Evolutionary conservation across 2,329 filamentous ascomycete species (phyloP), one percentile per base, ranked within the genome.

Genomic region (Fusarium devonianum): DNA sequence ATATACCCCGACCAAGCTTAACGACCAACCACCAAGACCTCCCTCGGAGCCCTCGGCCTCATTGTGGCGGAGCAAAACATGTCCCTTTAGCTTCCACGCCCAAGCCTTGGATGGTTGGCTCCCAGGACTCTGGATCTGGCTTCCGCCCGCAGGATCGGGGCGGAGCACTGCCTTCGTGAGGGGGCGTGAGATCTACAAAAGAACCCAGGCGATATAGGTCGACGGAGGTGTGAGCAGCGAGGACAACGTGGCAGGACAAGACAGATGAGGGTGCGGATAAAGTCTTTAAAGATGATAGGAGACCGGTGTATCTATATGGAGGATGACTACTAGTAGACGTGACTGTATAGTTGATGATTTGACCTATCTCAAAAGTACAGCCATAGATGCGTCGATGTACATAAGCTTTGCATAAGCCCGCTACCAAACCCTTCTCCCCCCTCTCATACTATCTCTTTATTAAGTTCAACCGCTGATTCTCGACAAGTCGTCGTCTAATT

Each of bases 401-500:
- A 22, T 35, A 37, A 13, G 26, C 11, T 13, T 26, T 33, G 51
- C 34, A 56, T 13, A 41, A 21, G 26, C 17, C 37, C 37, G 37
- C 51, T 28, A 39, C 44, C 26, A 14, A 49, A 10, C 47, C 46
- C 12, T 34, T 34, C 23, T 40, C 29, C 29, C 16, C 30, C 26
- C 18, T 36, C 26, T 26, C 33, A 26, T 29, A 12, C 12, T 14
- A 17, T n/a, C 25, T 48, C 33, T 49, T 23, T 35, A 35, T 41
- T 44, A 19, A 47, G 48, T 40, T 7, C 40, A 41, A 42, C 32
- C 37, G 21, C 12, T 9, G 8, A 16, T 13, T 12, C 44, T 9
- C 10, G 5, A 16, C 8, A 7, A 30, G 13, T 29, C 5, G 33
- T 36, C 7, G 26, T 22, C 60, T 62, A 72, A 30, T 69, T 69